Evolutionary conservation across 176 grass and related monocot species (phyloP), one percentile per base, ranked within the genome.

Genomic region (Tillandsia fasciculata): DNA sequence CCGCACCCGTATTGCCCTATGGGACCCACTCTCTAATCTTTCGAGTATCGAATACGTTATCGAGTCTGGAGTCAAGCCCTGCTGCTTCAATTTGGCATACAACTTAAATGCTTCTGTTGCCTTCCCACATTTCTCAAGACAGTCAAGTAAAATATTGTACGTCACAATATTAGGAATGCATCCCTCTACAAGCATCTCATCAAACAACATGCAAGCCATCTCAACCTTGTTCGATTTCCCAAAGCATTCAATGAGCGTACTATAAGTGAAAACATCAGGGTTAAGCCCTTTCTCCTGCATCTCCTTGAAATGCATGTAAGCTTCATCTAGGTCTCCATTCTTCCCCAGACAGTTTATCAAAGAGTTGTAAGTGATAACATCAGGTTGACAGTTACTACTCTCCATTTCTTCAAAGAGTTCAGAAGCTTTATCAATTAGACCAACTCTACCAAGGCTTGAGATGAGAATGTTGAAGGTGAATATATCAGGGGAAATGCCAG

Each of bases 401-500:
- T 90, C 84, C 94, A 97, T 97, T 81, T 86, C 82, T 83, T 87
- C 84, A 83, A 97, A 92, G 47, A 86, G 18, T 86, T 85, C 79
- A 59, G 65, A 79, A 13, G 77, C 84, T 76, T 91, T 97, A 63
- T 85, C 83, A 61, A 97, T 59, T 82, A 97, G 77, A 48, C 89
- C 89, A 85, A 92, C 86, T 82, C 73, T 90, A 66, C 94, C 89
- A 75, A 85, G 87, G 81, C 94, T 87, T 79, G 94, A 85, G 50
- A 97, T 97, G 65, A 97, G 81, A 76, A 97, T 89, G 73, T 97
- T 97, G 75, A 92, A 97, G 8, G 94, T 97, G 78, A 92, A 90
- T 67, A 97, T 79, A 84, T 92, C 84, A 20, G 94, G 89, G 64
- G 50, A 77, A 82, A 92, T 50, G 13, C 94, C 89, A 77, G 83